Conservation (phyloP, 1,139 yeast species). For the Zygosaccharomyces pseudobailii region DNA sequence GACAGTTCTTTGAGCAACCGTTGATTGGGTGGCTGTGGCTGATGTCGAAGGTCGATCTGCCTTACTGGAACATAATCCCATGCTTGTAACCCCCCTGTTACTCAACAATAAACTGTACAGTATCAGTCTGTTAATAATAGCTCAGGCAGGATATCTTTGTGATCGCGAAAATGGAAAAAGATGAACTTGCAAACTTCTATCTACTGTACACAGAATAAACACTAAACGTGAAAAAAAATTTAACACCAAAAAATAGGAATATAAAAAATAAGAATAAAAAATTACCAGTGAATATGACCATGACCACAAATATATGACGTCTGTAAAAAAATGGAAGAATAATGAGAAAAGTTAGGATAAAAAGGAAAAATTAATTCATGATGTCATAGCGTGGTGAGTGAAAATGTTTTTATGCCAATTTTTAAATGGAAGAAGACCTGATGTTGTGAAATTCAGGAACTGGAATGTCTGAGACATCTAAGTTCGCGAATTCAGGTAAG, state of each 20-base stretch:
- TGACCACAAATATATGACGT: neutral
- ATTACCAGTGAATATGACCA: conserved; percentile 1
- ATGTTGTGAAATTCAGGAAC: conserved; percentile 37
- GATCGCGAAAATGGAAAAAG: neutral
- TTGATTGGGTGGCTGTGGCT: conserved; percentile 6
- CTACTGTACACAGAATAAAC: conserved; percentile 1
- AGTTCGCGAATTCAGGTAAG: conserved; percentile 36
- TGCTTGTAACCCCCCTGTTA: conserved; percentile 3
- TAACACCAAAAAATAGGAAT: neutral
- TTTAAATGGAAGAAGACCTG: conserved; percentile 22
- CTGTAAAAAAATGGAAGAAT: neutral
- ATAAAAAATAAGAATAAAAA: conserved; percentile 1
- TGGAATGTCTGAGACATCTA: conserved; percentile 37
- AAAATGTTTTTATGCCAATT: neutral
- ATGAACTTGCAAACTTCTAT: neutral
- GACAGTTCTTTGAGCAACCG: neutral
- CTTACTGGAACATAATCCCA: conserved; percentile 31
- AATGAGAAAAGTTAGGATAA: neutral
- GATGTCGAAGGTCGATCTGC: conserved; percentile 4
- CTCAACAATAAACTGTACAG: neutral
- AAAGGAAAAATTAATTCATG: neutral
- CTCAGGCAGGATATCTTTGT: neutral
- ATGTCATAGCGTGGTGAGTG: conserved; percentile 1
- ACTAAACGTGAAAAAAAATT: conserved; percentile 1
- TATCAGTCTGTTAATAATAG: too few species aligned